phyloP scores from a whole-genome alignment of 2,329 filamentous ascomycete species.

The Aspergillus tanneri region DNA sequence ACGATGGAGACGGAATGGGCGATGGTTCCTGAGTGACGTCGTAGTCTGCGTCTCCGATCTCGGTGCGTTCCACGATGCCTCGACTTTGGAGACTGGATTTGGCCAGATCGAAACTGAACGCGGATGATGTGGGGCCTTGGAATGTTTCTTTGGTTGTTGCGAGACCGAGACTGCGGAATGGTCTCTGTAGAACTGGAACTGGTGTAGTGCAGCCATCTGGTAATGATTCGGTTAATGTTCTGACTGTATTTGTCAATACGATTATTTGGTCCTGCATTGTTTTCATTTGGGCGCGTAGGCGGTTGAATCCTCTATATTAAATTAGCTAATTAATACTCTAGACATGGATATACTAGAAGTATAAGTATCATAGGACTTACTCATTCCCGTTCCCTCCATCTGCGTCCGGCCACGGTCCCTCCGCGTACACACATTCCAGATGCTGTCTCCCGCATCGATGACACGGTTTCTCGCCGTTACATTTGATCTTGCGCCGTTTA shows the following conservation, averaged over 20 bases:
- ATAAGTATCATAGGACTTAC: slow-evolving; percentile 9
- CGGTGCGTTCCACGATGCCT: slow-evolving; percentile 66
- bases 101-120: slow-evolving; percentile 80
- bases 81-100: slow-evolving; percentile 82
- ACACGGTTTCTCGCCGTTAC: slow-evolving; percentile 62
- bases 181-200: too few relatives aligned
- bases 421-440: slow-evolving; percentile 42
- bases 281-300: slow-evolving; percentile 31
- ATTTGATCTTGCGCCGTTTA: slow-evolving; percentile 65
- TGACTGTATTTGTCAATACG: too few relatives aligned
- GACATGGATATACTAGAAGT: too few relatives aligned
- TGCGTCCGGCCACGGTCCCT: slow-evolving; percentile 76
- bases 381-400: slow-evolving; percentile 30
- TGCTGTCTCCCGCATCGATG: slow-evolving; percentile 55
- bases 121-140: slow-evolving; percentile 78
- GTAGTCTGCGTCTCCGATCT: slow-evolving; percentile 49
- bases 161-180: background rate
- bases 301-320: slow-evolving; percentile 18
- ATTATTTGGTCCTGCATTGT: slow-evolving; percentile 67
- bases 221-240: too few relatives aligned
- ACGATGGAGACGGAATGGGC: slow-evolving; percentile 32
- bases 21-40: slow-evolving; percentile 52
- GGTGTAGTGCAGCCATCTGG: too few relatives aligned
- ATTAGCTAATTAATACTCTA: background rate
- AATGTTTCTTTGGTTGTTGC: slow-evolving; percentile 59